These are phyloP conservation scores for Russula dissimulans DNA, from an alignment of 768 basidiomycete species.

Conservation along the genomic window DNA sequence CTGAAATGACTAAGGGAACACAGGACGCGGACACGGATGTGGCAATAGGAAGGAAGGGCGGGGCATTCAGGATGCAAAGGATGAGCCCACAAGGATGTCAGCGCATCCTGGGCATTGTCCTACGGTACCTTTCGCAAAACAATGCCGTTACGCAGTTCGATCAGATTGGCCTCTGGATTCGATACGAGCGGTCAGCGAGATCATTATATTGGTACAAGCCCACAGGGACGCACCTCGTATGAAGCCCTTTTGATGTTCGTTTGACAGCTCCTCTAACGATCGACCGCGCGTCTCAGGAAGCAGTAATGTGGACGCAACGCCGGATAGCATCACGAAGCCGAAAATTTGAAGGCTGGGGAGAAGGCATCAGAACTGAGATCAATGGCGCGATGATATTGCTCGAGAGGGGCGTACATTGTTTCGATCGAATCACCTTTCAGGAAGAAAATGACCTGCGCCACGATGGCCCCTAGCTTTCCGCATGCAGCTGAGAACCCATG, in stretches of 20 bases:
- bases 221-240: slow-evolving; percentile 16
- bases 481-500: slow-evolving; percentile 38
- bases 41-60: not conserved
- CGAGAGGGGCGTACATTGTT: slow-evolving; percentile 26
- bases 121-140: slow-evolving; percentile 8
- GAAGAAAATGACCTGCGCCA: slow-evolving; percentile 31
- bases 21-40: not conserved
- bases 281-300: slow-evolving; percentile 35
- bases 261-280: slow-evolving; percentile 30
- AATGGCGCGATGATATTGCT: slow-evolving; percentile 3
- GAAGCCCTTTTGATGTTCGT: slow-evolving; percentile 30
- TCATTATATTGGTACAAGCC: not conserved
- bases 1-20: not conserved
- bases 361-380: not conserved
- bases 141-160: slow-evolving; percentile 17
- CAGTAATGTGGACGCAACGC: slow-evolving; percentile 33
- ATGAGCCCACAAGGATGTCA: not conserved
- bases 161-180: slow-evolving; percentile 4
- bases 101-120: not conserved
- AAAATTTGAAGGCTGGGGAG: slow-evolving; percentile 33
- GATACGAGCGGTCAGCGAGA: not conserved
- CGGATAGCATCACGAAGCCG: slow-evolving; percentile 40
- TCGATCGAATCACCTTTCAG: slow-evolving; percentile 21
- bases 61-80: not conserved
- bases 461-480: slow-evolving; percentile 38